These are phyloP conservation scores for Ophiocordyceps camponoti-leonardi DNA, from an alignment of 2,329 filamentous ascomycete genomes.

Conservation along the genomic window DNA sequence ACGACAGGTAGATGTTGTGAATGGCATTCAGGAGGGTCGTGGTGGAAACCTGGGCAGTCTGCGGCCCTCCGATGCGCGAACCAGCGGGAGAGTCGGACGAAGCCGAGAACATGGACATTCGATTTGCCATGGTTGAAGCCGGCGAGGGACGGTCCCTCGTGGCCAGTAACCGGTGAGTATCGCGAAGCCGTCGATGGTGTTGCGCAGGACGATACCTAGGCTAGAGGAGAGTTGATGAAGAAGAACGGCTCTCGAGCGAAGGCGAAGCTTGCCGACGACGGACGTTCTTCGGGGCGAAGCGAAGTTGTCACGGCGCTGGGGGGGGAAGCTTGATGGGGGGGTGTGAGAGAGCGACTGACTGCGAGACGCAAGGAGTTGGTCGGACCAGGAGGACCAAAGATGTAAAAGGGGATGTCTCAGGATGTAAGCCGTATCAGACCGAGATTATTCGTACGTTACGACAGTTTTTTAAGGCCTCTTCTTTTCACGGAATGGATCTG, in stretches of 20 bases:
- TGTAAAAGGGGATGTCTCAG: constrained; percentile 1
- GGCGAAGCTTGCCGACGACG: neutral
- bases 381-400: constrained; percentile 1
- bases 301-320: neutral
- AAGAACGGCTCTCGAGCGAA: neutral
- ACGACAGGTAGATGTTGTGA: constrained; percentile 73
- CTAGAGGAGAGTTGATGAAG: neutral
- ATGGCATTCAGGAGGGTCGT: constrained; percentile 84
- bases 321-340: constrained; percentile 2
- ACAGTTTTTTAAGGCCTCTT: neutral
- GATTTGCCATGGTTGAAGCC: constrained; percentile 36
- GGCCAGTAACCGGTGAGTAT: neutral
- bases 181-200: neutral
- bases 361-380: neutral
- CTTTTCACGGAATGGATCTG: neutral
- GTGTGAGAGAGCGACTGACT: neutral
- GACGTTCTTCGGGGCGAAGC: neutral
- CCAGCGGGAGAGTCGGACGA: constrained; percentile 44
- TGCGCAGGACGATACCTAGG: neutral
- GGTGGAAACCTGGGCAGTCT: constrained; percentile 71
- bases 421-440: neutral
- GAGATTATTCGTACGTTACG: neutral
- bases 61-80: constrained; percentile 41
- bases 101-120: constrained; percentile 54
- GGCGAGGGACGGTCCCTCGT: constrained; percentile 18